These are phyloP conservation scores for Neophaeococcomyces mojaviensis DNA, from an alignment of 2,329 filamentous ascomycete species.

Conservation along the genomic window DNA sequence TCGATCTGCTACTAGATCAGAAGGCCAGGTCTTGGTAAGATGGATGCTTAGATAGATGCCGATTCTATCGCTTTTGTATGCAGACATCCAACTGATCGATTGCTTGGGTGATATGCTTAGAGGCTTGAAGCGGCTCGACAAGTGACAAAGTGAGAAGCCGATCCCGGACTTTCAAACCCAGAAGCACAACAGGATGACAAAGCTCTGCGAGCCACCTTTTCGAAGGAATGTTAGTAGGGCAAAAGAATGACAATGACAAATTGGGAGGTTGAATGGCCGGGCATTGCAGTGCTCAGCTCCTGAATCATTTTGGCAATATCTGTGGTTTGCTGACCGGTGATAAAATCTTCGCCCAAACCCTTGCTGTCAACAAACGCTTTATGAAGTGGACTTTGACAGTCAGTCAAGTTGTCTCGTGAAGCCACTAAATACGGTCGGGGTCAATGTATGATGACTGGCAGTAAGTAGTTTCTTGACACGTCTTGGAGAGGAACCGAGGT, in stretches of 20 bases:
- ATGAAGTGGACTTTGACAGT: too few species aligned
- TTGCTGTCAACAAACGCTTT: too few species aligned
- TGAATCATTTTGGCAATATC: not conserved
- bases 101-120: too few species aligned
- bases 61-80: too few species aligned
- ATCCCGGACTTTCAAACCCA: not conserved
- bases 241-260: not conserved
- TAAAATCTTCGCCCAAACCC: not conserved
- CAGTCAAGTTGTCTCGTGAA: too few species aligned
- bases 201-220: not conserved
- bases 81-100: too few species aligned
- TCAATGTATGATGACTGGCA: too few species aligned
- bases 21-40: not conserved
- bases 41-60: not conserved
- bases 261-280: not conserved
- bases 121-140: not conserved
- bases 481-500: too few species aligned
- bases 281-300: not conserved
- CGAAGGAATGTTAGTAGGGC: not conserved
- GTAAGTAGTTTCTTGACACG: too few species aligned
- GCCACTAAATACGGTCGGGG: too few species aligned
- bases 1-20: not conserved
- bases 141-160: not conserved
- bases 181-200: constrained; percentile 1
- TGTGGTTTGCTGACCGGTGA: not conserved